A percentile compares a stretch with the other conserved stretches of the same genome.
These are phyloP conservation scores for Hortaea werneckii DNA, from an alignment of 2,329 filamentous ascomycete genomes.

Conservation along the genomic window DNA sequence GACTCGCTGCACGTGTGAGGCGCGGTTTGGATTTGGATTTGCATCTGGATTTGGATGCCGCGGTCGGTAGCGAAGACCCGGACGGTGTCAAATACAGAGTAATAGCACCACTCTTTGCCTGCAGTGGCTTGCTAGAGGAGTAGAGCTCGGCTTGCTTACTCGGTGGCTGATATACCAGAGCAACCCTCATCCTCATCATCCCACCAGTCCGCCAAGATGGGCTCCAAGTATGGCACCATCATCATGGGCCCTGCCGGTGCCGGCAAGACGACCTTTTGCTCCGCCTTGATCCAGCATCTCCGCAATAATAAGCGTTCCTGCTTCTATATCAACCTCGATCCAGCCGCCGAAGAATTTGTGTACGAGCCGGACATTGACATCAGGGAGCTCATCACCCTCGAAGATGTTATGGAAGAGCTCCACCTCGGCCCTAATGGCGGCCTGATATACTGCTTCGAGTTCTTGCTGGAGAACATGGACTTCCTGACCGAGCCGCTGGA, in stretches of 20 bases:
- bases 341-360: conserved; percentile 83
- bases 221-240: conserved; percentile 74
- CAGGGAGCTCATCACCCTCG: conserved; percentile 83
- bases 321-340: conserved; percentile 98
- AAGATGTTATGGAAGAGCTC: conserved; percentile 95
- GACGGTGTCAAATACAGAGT: too few relatives aligned
- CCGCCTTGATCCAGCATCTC: conserved; percentile 83
- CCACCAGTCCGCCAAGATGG: conserved; percentile 11
- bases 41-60: too few relatives aligned
- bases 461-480: conserved; percentile 86
- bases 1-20: background rate
- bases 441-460: conserved; percentile 93
- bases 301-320: conserved; percentile 83
- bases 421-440: conserved; percentile 84
- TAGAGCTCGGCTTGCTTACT: background rate
- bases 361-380: conserved; percentile 92
- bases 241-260: conserved; percentile 97
- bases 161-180: background rate
- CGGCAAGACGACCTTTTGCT: conserved; percentile 95
- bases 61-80: too few relatives aligned
- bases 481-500: conserved; percentile 81
- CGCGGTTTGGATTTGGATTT: background rate
- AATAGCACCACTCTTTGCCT: too few relatives aligned
- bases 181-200: background rate
- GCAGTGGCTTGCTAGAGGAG: too few relatives aligned